Evolutionary conservation across 2,329 filamentous ascomycete genomes (phyloP).

Genomic region (Helotiales sp.): DNA sequence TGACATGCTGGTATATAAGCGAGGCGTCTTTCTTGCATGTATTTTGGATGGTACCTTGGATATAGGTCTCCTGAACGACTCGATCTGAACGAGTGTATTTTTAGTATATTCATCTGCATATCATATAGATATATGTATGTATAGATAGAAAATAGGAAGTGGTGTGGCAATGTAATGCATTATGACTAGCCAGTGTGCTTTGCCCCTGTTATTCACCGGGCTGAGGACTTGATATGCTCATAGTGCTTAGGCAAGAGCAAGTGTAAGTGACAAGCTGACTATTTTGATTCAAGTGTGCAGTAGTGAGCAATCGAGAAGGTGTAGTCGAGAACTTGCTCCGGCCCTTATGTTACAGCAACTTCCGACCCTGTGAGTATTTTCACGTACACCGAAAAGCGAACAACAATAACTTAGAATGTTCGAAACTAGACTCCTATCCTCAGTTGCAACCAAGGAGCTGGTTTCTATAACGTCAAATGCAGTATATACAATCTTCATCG

Average conservation of each 20-base stretch:
- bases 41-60: neutral
- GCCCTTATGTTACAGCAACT: no score
- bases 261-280: no score
- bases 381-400: neutral
- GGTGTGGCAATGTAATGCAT: neutral
- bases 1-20: neutral
- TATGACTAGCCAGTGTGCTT: no score
- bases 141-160: neutral
- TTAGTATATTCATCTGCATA: conserved; percentile 1
- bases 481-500: neutral
- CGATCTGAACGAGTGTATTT: neutral
- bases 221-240: no score
- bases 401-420: no score
- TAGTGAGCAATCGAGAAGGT: no score
- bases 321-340: no score
- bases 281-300: no score
- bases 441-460: neutral
- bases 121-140: neutral
- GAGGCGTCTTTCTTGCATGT: neutral
- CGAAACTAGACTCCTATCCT: no score
- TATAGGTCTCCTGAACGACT: neutral
- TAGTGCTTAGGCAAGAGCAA: no score
- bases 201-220: no score
- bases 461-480: neutral
- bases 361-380: neutral